Base-by-base conservation (phyloP, 139 green algal genomes). In the Micromonas pusilla region DNA sequence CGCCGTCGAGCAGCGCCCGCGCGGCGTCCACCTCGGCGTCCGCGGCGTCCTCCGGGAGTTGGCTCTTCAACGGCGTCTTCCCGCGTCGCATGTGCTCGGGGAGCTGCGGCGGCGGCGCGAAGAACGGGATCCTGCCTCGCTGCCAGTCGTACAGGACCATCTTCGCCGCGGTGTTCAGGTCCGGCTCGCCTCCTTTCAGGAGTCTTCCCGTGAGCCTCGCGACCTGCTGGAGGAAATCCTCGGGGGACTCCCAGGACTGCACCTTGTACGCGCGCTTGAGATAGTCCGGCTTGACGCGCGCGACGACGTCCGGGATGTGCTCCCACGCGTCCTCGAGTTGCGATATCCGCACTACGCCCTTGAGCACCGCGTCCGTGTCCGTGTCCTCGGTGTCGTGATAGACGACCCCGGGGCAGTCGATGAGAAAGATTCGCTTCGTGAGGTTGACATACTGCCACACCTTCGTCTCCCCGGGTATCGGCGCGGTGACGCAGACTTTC, bases 361-460 rank as follows among this genome's bases (percentile, higher is more conserved):
- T 98, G 57, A 99, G 91, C 73, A 99, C 92, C 36, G 88, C 82
- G 76, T 96, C 89, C 2, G 88, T 92, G 34, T 98, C 90, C 4
- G 80, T 89, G 85, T 97, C 92, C 1, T 83, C 85, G 3, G 84
- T 91, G 72, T 86, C 85, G 81, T 95, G 90, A 87, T 98, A 97
- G 52, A 99, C 95, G 33, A 98, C 92, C 26, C 95, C 95, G 0
- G 95, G 95, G 85, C 93, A 98, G 87, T 99, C 95, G 72, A 99
- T 98, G 62, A 98, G 90, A 88, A 97, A 97, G 85, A 99, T 97
- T 75, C 91, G 89, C 90, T 97, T 97, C 86, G 96, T 98, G 20
- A 99, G 89, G 28, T 94, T 98, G 84, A 99, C 94, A 90, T 98
- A 99, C 87, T 98, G 95, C 95, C 95, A 99, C 73, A 99, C 90